phyloP scores from a whole-genome alignment of 2,329 filamentous ascomycete genomes.

The Trichoderma hamatum region DNA sequence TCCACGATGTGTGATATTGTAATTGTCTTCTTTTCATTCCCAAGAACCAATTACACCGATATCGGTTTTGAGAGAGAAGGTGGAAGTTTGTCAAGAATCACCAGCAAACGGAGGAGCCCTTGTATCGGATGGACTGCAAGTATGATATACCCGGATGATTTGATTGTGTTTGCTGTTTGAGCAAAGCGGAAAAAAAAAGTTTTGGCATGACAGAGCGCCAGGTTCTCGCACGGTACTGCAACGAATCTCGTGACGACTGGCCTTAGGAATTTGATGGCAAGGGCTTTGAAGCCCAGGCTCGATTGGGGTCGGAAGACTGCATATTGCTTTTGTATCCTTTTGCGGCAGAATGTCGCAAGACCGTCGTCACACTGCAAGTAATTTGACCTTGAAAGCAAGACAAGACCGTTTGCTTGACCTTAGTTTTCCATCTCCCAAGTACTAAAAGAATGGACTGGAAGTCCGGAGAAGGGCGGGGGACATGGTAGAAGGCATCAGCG shows the following conservation, averaged over 20 bases:
- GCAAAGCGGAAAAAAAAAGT: background rate
- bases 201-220: background rate
- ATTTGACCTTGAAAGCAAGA: background rate
- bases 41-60: background rate
- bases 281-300: background rate
- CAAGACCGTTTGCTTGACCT: background rate
- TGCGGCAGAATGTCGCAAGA: background rate
- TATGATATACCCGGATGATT: conserved; percentile 17
- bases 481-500: background rate
- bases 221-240: background rate
- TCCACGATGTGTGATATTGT: conserved; percentile 50
- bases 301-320: background rate
- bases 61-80: background rate
- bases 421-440: background rate
- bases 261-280: background rate
- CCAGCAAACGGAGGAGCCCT: background rate
- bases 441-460: background rate
- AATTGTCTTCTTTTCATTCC: conserved; percentile 28
- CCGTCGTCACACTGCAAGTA: background rate
- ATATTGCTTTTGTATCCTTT: background rate
- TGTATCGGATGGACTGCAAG: conserved; percentile 1
- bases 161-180: conserved; percentile 12
- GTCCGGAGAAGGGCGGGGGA: background rate
- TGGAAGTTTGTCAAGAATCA: background rate
- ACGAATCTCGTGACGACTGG: too few relatives aligned